A percentile compares a stretch with the other conserved stretches of the same genome.
Conservation (phyloP, 2,329 filamentous ascomycete genomes). For the Phaeosphaeria sp. region DNA sequence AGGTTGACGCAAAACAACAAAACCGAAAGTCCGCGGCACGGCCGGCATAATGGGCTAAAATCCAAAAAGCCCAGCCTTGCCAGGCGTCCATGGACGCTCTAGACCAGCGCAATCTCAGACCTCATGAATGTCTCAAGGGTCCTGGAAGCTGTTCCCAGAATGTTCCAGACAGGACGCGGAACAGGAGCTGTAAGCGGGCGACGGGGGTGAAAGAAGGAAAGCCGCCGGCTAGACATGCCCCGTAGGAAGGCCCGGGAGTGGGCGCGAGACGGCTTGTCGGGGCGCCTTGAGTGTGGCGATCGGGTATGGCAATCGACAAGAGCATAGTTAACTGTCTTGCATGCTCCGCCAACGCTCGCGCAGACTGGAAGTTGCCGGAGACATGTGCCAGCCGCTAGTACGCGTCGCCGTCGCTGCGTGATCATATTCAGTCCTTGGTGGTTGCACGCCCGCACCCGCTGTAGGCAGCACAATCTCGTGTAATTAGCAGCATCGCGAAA, state of each 20-base stretch:
- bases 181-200: constrained; percentile 5
- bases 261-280: neutral
- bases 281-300: constrained; percentile 1
- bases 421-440: neutral
- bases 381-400: neutral
- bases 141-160: neutral
- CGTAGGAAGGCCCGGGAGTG: neutral
- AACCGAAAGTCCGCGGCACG: neutral
- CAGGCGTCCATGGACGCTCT: neutral
- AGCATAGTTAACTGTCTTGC: neutral
- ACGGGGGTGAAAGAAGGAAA: neutral
- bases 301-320: constrained; percentile 1
- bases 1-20: neutral
- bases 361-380: constrained; percentile 4
- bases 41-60: neutral
- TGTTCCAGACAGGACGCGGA: constrained; percentile 1
- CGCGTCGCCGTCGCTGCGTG: neutral
- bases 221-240: neutral
- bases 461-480: neutral
- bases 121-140: neutral
- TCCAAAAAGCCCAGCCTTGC: neutral
- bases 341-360: neutral
- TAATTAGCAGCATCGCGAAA: neutral
- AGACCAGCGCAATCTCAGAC: constrained; percentile 1
- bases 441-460: neutral